Conservation (phyloP, 768 basidiomycete species). For the Mrakia blollopis region DNA sequence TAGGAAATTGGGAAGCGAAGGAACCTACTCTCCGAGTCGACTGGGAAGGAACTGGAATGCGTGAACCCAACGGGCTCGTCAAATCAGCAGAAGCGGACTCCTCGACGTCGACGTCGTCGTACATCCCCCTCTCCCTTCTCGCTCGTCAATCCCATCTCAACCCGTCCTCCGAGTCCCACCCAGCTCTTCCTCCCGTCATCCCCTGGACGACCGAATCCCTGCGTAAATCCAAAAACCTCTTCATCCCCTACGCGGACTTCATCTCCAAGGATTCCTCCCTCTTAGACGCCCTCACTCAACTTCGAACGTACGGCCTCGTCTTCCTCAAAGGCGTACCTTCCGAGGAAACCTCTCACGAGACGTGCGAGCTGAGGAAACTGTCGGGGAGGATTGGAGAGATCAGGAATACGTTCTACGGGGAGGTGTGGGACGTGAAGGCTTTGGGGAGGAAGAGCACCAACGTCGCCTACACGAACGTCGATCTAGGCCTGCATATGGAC, state of each 20-base stretch:
- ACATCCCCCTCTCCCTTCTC: not conserved
- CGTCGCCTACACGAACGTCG: conserved; percentile 89
- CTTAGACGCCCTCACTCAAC: conserved; percentile 60
- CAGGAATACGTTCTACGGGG: conserved; percentile 82
- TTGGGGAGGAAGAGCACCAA: conserved; percentile 64
- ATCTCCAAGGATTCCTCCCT: conserved; percentile 51
- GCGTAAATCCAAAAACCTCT: conserved; percentile 49
- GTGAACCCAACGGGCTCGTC: not conserved
- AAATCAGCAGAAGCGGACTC: not conserved
- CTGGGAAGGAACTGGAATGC: not conserved
- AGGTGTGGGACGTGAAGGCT: conserved; percentile 80
- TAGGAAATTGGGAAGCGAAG: not conserved
- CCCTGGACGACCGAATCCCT: not conserved
- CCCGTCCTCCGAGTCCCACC: not conserved
- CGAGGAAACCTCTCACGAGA: conserved; percentile 54
- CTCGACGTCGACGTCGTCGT: not conserved
- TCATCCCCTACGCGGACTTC: conserved; percentile 53
- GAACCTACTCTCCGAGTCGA: conserved; percentile 1
- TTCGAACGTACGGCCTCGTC: conserved; percentile 65
- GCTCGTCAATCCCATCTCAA: not conserved
- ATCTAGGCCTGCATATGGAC: conserved; percentile 88
- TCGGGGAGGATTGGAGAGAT: conserved; percentile 68
- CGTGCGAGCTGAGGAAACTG: conserved; percentile 64
- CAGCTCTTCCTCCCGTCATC: not conserved
- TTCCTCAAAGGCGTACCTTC: conserved; percentile 69